A percentile compares a stretch with the other conserved stretches of the same genome.
phyloP scores from a whole-genome alignment of 2,329 filamentous ascomycete species.

The Fusarium armeniacum region DNA sequence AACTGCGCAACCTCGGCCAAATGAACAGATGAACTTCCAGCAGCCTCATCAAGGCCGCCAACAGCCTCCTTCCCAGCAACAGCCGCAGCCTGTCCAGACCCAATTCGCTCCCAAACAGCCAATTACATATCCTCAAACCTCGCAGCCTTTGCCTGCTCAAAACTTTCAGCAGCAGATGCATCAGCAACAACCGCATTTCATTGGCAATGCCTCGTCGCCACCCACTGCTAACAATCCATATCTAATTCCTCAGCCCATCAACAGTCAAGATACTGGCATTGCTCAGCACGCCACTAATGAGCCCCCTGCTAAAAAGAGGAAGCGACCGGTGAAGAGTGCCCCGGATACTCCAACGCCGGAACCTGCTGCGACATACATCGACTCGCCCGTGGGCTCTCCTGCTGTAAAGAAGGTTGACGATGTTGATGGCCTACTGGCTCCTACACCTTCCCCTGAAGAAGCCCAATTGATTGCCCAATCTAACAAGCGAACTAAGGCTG shows the following conservation, averaged over 20 bases:
- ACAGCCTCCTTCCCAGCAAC: conserved; percentile 45
- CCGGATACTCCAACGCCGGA: conserved; percentile 50
- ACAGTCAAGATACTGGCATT: conserved; percentile 42
- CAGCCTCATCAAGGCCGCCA: conserved; percentile 43
- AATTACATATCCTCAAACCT: conserved; percentile 36
- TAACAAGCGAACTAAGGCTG: conserved; percentile 55
- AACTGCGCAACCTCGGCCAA: conserved; percentile 46
- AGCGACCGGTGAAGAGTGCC: conserved; percentile 52
- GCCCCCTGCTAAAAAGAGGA: conserved; percentile 57
- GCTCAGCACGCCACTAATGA: conserved; percentile 46
- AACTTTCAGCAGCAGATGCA: conserved; percentile 46
- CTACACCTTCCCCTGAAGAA: conserved; percentile 54
- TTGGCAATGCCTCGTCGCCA: conserved; percentile 39
- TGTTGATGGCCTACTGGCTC: conserved; percentile 52
- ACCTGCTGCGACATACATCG: conserved; percentile 42
- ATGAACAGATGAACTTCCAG: conserved; percentile 44
- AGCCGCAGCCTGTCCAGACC: conserved; percentile 41
- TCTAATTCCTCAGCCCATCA: conserved; percentile 42
- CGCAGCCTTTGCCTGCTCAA: conserved; percentile 32
- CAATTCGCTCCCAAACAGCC: conserved; percentile 45
- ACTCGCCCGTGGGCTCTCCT: conserved; percentile 51
- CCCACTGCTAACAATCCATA: conserved; percentile 44
- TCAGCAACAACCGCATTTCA: conserved; percentile 42
- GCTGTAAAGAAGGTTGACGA: conserved; percentile 55
- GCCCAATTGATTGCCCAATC: conserved; percentile 56